Conservation (phyloP, 192 early-diverging fungal species). For the Coemansia interrupta region DNA sequence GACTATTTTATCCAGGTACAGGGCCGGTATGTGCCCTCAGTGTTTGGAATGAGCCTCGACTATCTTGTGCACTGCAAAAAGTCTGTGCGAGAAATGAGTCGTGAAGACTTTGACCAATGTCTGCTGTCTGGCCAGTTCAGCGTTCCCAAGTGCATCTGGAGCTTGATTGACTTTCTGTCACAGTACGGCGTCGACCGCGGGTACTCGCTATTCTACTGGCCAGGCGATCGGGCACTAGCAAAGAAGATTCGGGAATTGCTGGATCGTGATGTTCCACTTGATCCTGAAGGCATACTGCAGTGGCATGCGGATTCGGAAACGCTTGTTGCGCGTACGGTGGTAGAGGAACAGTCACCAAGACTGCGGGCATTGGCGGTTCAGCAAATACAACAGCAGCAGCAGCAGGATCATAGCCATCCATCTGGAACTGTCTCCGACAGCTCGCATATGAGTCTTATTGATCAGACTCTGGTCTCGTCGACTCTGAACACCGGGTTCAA, state of each 20-base stretch:
- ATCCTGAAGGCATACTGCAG: slow-evolving; percentile 21
- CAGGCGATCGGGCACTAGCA: slow-evolving; percentile 61
- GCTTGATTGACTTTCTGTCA: slow-evolving; percentile 47
- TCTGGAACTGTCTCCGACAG: background rate
- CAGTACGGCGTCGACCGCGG: slow-evolving; percentile 31
- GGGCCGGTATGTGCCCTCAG: slow-evolving; percentile 67
- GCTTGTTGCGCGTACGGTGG: slow-evolving; percentile 23
- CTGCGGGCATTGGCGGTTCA: background rate
- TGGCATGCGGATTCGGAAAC: slow-evolving; percentile 24
- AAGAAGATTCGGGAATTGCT: slow-evolving; percentile 74
- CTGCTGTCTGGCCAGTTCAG: slow-evolving; percentile 44
- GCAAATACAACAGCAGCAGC: background rate
- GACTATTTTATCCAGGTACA: slow-evolving; percentile 80
- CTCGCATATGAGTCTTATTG: slow-evolving; percentile 19
- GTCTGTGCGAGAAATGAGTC: slow-evolving; percentile 56
- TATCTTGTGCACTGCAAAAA: slow-evolving; percentile 58
- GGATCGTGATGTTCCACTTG: slow-evolving; percentile 59
- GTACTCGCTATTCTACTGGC: slow-evolving; percentile 32
- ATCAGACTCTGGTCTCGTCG: slow-evolving; percentile 44
- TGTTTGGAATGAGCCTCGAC: slow-evolving; percentile 71
- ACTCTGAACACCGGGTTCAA: slow-evolving; percentile 18
- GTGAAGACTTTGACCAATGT: slow-evolving; percentile 48
- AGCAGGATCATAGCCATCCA: background rate
- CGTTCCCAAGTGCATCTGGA: slow-evolving; percentile 45
- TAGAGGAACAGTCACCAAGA: slow-evolving; percentile 15